Evolutionary conservation across 768 basidiomycete genomes (phyloP).

Genomic region (Termitomyces sp.): DNA sequence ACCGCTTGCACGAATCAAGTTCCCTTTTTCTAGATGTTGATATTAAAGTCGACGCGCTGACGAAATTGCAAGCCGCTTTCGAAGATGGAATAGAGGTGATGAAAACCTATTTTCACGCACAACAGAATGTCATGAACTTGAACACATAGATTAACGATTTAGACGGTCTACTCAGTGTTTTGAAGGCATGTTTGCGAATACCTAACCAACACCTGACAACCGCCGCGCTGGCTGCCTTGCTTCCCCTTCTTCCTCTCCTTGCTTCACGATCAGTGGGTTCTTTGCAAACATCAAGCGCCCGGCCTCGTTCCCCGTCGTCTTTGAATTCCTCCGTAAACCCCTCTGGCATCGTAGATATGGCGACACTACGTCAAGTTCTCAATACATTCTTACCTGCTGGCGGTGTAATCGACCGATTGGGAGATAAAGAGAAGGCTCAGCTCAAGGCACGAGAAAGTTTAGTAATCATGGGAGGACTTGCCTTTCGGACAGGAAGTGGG

Average conservation of each 20-base stretch:
- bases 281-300: conserved; percentile 19
- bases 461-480: conserved; percentile 67
- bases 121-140: conserved; percentile 3
- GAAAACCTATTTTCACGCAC: background rate
- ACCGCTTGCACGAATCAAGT: conserved; percentile 5
- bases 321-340: conserved; percentile 39
- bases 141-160: conserved; percentile 58
- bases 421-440: conserved; percentile 72
- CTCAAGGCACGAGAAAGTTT: conserved; percentile 71
- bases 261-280: conserved; percentile 33
- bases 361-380: conserved; percentile 62
- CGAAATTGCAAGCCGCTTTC: conserved; percentile 72
- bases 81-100: conserved; percentile 65
- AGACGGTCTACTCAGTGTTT: conserved; percentile 59
- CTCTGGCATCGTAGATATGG: conserved; percentile 42
- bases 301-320: conserved; percentile 46
- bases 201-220: conserved; percentile 79
- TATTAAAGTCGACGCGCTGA: conserved; percentile 72
- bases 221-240: conserved; percentile 68
- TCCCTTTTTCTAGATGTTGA: conserved; percentile 54
- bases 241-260: conserved; percentile 59
- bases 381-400: conserved; percentile 66
- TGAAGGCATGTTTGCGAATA: conserved; percentile 73
- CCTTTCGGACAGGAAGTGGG: conserved; percentile 51
- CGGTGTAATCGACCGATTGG: conserved; percentile 77